Percentiles rank a stretch among this genome's conserved stretches.
Evolutionary conservation across 176 grass and related monocot species (phyloP).

Genomic region (Aegilops longissima): DNA sequence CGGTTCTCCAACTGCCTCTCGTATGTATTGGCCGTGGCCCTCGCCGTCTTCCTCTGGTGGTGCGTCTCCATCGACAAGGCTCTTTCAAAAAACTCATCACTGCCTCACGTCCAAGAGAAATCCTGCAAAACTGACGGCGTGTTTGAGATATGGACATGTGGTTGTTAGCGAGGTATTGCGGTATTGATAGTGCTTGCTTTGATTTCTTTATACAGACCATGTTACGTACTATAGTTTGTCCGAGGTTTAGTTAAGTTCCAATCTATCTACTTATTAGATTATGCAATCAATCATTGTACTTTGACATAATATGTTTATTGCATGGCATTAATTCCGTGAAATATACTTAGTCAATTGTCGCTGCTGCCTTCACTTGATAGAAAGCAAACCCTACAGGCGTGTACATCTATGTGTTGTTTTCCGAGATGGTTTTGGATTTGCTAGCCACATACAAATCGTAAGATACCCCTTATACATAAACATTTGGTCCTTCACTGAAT

Average conservation of each 20-base stretch:
- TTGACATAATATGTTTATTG: neutral
- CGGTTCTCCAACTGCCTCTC: neutral
- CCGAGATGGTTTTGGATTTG: too few relatives aligned
- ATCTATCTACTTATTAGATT: neutral
- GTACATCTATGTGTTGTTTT: too few relatives aligned
- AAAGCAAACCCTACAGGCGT: too few relatives aligned
- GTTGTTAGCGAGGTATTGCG: neutral
- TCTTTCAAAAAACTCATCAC: neutral
- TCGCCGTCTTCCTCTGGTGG: neutral
- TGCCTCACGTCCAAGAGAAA: neutral
- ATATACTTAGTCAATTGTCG: too few relatives aligned
- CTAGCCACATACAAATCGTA: too few relatives aligned
- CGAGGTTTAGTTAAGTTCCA: neutral
- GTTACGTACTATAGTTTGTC: too few relatives aligned
- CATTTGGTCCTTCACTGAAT: too few relatives aligned
- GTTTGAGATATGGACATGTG: neutral
- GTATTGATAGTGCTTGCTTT: neutral
- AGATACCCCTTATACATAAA: too few relatives aligned
- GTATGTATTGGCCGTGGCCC: neutral
- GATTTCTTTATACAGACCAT: neutral
- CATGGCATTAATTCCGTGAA: too few relatives aligned
- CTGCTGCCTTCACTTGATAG: too few relatives aligned
- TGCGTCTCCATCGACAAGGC: conserved; percentile 1
- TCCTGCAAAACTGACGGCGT: neutral
- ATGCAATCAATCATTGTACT: neutral